Base-by-base conservation (phyloP, 164 flowering plant species). In the Taxillus chinensis region DNA sequence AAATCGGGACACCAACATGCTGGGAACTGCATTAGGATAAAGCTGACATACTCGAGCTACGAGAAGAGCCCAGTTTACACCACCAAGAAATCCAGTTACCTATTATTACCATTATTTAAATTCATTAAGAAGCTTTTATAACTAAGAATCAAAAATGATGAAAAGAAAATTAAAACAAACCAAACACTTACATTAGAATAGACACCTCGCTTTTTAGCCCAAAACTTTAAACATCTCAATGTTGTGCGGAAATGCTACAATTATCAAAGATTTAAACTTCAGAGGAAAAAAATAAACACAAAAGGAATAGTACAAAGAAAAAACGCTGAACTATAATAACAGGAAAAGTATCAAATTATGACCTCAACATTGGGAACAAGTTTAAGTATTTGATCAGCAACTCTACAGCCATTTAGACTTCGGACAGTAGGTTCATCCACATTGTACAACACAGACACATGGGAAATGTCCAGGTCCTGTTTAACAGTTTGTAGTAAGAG, bases 71-170 rank as follows among this genome's bases (percentile, higher is more conserved):
- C 97, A 95, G 67, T 89, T 95, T 38, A 95, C 95, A 57, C 99
- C 99, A 70, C 99, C 99, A 69, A 95, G 93, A 79, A 89, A 95
- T 52, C 99, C 97, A 64, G 97, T 91, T 7, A 95, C 96, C 97
- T 95, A 69, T 53, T 51, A 27, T 27, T 27, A 48, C 9, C 51
- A 48, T 7, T 11, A 11, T 11, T 8, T 48, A 48, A 48, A 11
- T 14, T 8, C 9, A 48, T 9, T 43, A 9, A 48, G 51, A 11
- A 48, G 12, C 12, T 7, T 48, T 14, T 5, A 43, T 9, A 43
- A 43, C 46, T 11, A 48, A 0, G 13, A 48, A 48, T 3, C 1
- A 11, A 11, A 11, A 11, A 48, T 8, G 51, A 11, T 7, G 51
- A 48, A 8, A 48, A 48, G 27, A 48, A 8, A 7, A 48, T 2